phyloP scores from a whole-genome alignment of 805 yeast genomes.

The Martiniozyma abietophila region DNA sequence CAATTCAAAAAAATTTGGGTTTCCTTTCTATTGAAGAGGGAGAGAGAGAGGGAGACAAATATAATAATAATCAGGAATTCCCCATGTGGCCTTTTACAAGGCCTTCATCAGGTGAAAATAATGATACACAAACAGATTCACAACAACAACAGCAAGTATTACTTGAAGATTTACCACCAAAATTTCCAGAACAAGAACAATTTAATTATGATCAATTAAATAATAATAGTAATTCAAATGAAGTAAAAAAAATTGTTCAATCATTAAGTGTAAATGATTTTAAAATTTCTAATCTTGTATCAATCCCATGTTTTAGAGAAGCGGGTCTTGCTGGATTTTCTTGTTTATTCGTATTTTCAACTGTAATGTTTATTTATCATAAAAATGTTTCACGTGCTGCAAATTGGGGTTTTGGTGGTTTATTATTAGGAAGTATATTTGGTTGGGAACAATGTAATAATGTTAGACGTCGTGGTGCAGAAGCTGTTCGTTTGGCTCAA shows the following conservation, averaged over 20 bases:
- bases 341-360: conserved; percentile 60
- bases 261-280: conserved; percentile 43
- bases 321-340: conserved; percentile 71
- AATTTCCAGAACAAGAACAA: conserved; percentile 22
- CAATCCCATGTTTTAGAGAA: conserved; percentile 72
- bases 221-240: too few species aligned
- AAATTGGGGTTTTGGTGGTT: conserved; percentile 80
- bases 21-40: too few species aligned
- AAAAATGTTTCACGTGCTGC: conserved; percentile 52
- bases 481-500: conserved; percentile 62
- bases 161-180: conserved; percentile 45
- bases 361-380: conserved; percentile 58
- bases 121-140: too few species aligned
- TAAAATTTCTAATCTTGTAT: conserved; percentile 36
- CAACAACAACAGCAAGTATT: conserved; percentile 22
- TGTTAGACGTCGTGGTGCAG: conserved; percentile 54
- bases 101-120: too few species aligned
- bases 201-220: too few species aligned
- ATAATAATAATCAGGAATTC: too few species aligned
- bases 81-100: too few species aligned
- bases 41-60: too few species aligned
- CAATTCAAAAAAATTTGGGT: too few species aligned
- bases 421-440: conserved; percentile 66
- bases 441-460: conserved; percentile 93
- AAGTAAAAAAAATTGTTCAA: conserved; percentile 14